Evolutionary conservation across 73 alveolate genomes (phyloP).

Genomic region (Breviolum minutum): DNA sequence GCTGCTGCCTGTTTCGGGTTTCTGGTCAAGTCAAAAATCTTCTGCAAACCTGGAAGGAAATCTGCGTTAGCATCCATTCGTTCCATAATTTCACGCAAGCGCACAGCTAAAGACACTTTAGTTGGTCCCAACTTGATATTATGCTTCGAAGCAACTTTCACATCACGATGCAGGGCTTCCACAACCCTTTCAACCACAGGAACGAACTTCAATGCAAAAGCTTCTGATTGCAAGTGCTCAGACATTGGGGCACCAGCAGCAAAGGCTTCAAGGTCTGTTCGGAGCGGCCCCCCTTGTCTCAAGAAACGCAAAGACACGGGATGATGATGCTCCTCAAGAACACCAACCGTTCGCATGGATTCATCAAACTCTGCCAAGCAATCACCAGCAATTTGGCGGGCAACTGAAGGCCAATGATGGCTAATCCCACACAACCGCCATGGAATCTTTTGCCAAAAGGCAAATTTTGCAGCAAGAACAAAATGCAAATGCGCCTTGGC

Average conservation of each 20-base stretch:
- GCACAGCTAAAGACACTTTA: neutral
- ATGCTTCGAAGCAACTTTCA: neutral
- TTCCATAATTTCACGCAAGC: neutral
- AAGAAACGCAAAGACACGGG: neutral
- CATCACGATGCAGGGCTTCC: neutral
- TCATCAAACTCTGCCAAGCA: slow-evolving; percentile 1
- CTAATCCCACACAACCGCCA: slow-evolving; percentile 18
- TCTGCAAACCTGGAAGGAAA: neutral
- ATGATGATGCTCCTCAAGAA: neutral
- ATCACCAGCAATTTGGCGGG: neutral
- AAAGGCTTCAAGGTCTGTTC: neutral
- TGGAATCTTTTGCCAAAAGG: neutral
- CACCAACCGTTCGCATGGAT: neutral
- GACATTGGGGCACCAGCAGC: slow-evolving; percentile 21
- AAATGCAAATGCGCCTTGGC: slow-evolving; percentile 6
- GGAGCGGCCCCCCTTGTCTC: neutral
- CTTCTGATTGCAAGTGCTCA: neutral
- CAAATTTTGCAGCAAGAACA: neutral
- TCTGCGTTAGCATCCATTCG: neutral
- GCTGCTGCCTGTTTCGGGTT: neutral
- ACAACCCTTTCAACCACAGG: neutral
- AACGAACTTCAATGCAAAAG: neutral
- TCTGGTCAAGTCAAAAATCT: neutral
- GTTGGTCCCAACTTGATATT: neutral
- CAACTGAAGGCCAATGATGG: neutral